Evolutionary conservation across 331 rosid species (phyloP), one percentile per base, ranked within the genome.

Genomic region (Rosa hybrid): DNA sequence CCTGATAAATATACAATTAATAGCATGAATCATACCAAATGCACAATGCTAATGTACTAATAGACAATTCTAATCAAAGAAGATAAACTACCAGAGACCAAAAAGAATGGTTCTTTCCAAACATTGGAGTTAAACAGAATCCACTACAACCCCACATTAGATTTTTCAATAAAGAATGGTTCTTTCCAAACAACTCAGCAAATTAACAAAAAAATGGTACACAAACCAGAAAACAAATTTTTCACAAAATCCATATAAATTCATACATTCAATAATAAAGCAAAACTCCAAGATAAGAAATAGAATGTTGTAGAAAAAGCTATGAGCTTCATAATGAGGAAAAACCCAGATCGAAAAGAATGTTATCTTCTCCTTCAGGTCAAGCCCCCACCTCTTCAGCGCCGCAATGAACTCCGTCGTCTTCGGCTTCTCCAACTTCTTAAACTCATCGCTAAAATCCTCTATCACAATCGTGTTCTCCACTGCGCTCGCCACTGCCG

Each of bases 341-440:
- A 78, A 80, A 81, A 67, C 80, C 87, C 86, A 86, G 81, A 82
- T 80, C 46, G 25, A 63, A 85, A 85, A 86, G 84, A 87, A 34
- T 0, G 38, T 34, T 3, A 3, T 65, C 68, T 94, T 92, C 89
- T 91, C 93, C 82, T 76, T 88, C 18, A 98, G 97, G 38, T 94
- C 96, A 3, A 94, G 67, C 42, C 98, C 98, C 98, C 98, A 94
- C 71, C 98, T 68, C 81, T 72, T 90, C 90, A 94, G 41, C 8
- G 98, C 98, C 45, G 81, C 93, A 0, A 94, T 81, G 75, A 94
- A 94, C 50, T 91, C 97, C 83, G 81, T 94, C 76, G 97, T 94
- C 88, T 71, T 86, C n/a, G 97, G 94, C 86, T 70, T 87, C 91
- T 88, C 91, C 38, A 95, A 92, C 84, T 72, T 87, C 91, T 87